phyloP scores from a whole-genome alignment of 2,329 filamentous ascomycete genomes.

The Epicoccum sorghinum region DNA sequence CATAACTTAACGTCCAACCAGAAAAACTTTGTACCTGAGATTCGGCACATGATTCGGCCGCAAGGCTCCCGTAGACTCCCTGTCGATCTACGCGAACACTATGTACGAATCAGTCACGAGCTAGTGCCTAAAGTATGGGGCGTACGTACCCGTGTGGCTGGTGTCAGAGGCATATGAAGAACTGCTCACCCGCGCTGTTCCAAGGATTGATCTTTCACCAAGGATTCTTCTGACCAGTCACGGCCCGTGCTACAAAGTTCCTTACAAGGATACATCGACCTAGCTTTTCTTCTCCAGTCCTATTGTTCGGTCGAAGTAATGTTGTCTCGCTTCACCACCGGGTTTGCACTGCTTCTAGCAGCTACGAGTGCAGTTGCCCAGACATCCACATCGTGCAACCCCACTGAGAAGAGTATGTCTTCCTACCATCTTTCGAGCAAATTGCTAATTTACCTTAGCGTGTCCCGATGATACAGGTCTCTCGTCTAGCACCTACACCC shows the following conservation, averaged over 20 bases:
- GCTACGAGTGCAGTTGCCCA: slow-evolving; percentile 37
- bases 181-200: no score
- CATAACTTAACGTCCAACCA: slow-evolving; percentile 1
- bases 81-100: no score
- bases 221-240: no score
- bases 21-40: background rate
- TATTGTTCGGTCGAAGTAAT: background rate
- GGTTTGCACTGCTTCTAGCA: slow-evolving; percentile 8
- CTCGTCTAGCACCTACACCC: slow-evolving; percentile 42
- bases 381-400: slow-evolving; percentile 51
- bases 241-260: background rate
- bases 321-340: background rate
- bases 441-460: slow-evolving; percentile 16
- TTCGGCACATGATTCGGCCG: background rate
- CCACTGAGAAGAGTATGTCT: slow-evolving; percentile 38
- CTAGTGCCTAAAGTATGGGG: background rate
- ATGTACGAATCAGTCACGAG: no score
- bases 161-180: background rate
- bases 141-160: background rate
- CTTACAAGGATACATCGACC: background rate
- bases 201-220: no score
- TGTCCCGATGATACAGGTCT: slow-evolving; percentile 50
- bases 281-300: background rate
- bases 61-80: background rate
- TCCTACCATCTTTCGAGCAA: no score